Conservation (phyloP, 345 rosid species). For the Camelina hispida region DNA sequence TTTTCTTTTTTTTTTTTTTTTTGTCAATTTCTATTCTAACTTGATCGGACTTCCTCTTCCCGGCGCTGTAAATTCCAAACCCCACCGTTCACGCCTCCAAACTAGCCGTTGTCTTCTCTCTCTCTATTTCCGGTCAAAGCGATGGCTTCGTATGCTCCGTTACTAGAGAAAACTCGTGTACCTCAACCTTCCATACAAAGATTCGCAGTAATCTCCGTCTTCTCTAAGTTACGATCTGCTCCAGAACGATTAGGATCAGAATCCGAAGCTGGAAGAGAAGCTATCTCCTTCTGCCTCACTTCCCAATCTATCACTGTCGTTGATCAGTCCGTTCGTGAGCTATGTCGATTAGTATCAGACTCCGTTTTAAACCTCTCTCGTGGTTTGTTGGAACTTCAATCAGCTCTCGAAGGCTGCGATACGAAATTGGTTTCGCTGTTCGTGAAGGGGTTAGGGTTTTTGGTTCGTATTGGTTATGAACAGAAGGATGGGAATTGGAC, state of each 20-base stretch:
- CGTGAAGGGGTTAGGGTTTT: slow-evolving; percentile 72
- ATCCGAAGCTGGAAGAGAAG: slow-evolving; percentile 66
- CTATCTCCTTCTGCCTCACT: slow-evolving; percentile 68
- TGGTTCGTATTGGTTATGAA: slow-evolving; percentile 61
- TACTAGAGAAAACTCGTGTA: slow-evolving; percentile 73
- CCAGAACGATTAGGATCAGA: slow-evolving; percentile 58
- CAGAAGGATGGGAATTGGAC: slow-evolving; percentile 58
- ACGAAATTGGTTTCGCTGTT: slow-evolving; percentile 55
- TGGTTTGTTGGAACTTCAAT: slow-evolving; percentile 80
- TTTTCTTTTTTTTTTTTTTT: too few relatives aligned
- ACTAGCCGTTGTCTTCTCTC: slow-evolving; percentile 28
- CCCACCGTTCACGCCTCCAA: slow-evolving; percentile 4
- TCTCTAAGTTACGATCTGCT: slow-evolving; percentile 78
- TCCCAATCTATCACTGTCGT: slow-evolving; percentile 71
- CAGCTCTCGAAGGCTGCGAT: slow-evolving; percentile 81
- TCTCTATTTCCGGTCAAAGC: background rate
- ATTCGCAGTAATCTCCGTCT: slow-evolving; percentile 73
- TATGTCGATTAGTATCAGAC: slow-evolving; percentile 76
- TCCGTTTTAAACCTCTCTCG: slow-evolving; percentile 57
- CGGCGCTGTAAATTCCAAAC: slow-evolving; percentile 16
- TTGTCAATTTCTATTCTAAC: too few relatives aligned
- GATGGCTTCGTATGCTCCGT: slow-evolving; percentile 68
- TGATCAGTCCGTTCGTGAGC: slow-evolving; percentile 90
- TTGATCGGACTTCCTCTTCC: background rate
- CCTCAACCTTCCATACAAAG: slow-evolving; percentile 88